These are phyloP conservation scores for Decorospora gaudefroyi DNA, from an alignment of 2,329 filamentous ascomycete species.

Conservation along the genomic window DNA sequence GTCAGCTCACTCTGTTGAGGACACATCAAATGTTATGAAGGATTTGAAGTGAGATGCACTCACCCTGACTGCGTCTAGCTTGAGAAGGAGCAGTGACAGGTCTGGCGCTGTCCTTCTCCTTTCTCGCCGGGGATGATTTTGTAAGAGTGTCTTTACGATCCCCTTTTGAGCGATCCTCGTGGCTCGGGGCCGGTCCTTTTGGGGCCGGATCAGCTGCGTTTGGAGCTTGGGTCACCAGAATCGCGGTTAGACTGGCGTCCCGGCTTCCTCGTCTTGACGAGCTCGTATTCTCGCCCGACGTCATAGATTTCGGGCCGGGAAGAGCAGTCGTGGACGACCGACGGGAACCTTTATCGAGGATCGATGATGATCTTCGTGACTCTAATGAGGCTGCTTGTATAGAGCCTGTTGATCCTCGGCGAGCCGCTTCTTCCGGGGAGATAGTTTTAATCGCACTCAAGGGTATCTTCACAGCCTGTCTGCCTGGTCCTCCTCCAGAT, in stretches of 20 bases:
- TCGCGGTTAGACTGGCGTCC: constrained; percentile 48
- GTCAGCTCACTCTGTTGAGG: constrained; percentile 1
- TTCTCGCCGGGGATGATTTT: constrained; percentile 33
- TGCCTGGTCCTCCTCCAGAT: constrained; percentile 34
- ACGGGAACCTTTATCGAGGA: constrained; percentile 35
- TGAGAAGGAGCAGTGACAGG: constrained; percentile 46
- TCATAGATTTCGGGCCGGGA: constrained; percentile 19
- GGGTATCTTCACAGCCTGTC: constrained; percentile 11
- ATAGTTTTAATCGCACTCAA: constrained; percentile 15
- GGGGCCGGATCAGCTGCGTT: constrained; percentile 32
- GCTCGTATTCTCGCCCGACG: constrained; percentile 42
- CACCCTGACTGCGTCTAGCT: constrained; percentile 43
- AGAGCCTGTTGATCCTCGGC: constrained; percentile 39
- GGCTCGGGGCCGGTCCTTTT: constrained; percentile 20
- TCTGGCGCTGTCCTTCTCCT: constrained; percentile 32
- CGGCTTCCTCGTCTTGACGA: constrained; percentile 46
- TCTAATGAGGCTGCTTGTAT: constrained; percentile 24
- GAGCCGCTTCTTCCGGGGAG: constrained; percentile 24
- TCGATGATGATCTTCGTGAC: constrained; percentile 40
- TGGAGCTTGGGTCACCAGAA: constrained; percentile 47
- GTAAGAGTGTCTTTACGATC: constrained; percentile 41
- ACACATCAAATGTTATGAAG: constrained; percentile 7
- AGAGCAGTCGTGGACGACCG: constrained; percentile 38
- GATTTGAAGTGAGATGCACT: constrained; percentile 26
- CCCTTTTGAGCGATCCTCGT: constrained; percentile 26